Evolutionary conservation across 768 basidiomycete species (phyloP), one percentile per base, ranked within the genome.

Genomic region (Macrolepiota fuliginosa): DNA sequence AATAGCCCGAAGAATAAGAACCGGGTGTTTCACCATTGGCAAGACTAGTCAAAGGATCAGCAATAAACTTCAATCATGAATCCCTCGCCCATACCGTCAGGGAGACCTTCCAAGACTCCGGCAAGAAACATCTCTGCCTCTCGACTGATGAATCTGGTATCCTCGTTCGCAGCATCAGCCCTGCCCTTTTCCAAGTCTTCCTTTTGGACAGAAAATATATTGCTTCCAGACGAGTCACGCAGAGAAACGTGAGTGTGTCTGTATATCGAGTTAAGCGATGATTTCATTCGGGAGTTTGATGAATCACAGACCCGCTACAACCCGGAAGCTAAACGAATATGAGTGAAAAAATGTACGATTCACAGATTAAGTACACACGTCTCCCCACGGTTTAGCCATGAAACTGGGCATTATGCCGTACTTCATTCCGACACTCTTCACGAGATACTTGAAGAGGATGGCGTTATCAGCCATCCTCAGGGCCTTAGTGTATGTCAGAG

Each of bases 381-480:
- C 88, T 35, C 88, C 89, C 91, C 93, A 97, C 25, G 96, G 96
- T 68, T 98, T 98, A 0, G 96, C 95, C 96, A 98, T 98, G 75
- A 99, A 99, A 62, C 93, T 96, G 1, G 97, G 96, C 40, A 94
- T 83, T 58, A 99, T 80, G 9, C 90, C 91, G 65, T 91, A 81
- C 71, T 89, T 86, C 83, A 97, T 91, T 0, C 96, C 96, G 1
- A 96, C 76, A 62, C 93, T 93, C 80, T 98, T 98, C 2, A 93
- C 91, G 13, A 92, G 73, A 66, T 89, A 91, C 72, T 99, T 99
- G 84, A 93, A 99, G 51, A 99, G 76, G 56, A 89, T 83, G 0
- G 96, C 95, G 69, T 94, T 95, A 69, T 96, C 94, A 0, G 92
- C 94, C 86, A 96, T 94, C 54, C 88, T 79, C 35, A 83, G 67